Conservation (phyloP, 1,284 basidiomycete genomes). For the Rhodotorula sp. region DNA sequence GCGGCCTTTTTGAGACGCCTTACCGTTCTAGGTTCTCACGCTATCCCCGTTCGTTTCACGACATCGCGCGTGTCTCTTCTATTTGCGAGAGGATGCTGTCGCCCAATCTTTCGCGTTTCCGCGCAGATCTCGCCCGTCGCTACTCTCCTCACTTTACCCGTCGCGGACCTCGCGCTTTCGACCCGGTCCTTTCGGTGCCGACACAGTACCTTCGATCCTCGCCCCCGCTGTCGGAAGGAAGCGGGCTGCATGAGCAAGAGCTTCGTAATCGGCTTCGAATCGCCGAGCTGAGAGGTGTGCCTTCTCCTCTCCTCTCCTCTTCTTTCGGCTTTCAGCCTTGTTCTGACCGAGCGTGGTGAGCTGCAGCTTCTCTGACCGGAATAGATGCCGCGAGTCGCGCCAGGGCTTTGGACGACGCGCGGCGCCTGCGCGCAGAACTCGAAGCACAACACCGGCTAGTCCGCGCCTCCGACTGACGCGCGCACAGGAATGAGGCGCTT, state of each 20-base stretch:
- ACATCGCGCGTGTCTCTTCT: neutral
- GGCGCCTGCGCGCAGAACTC: constrained; percentile 15
- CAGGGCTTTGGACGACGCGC: constrained; percentile 25
- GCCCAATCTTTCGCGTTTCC: no score
- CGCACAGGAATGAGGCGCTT: constrained; percentile 5
- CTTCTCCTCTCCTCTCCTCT: no score
- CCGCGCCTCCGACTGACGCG: constrained; percentile 10
- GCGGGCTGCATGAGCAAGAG: constrained; percentile 19
- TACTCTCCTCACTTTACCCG: constrained; percentile 26
- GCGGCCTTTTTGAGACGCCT: constrained; percentile 25
- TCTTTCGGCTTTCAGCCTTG: neutral
- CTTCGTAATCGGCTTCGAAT: constrained; percentile 18
- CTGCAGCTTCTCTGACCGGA: constrained; percentile 21
- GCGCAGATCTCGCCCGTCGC: constrained; percentile 20
- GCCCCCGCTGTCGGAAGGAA: neutral
- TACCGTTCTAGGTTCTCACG: constrained; percentile 17
- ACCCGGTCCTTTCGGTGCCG: neutral
- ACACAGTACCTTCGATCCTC: neutral
- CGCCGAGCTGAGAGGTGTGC: constrained; percentile 34
- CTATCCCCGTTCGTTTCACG: constrained; percentile 2
- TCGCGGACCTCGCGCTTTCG: constrained; percentile 1
- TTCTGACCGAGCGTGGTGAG: no score
- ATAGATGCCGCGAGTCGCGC: constrained; percentile 15
- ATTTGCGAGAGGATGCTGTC: neutral
- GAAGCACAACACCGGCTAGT: constrained; percentile 1